phyloP scores from a whole-genome alignment of 495 filamentous ascomycete species.

The Neurospora cerealis region DNA sequence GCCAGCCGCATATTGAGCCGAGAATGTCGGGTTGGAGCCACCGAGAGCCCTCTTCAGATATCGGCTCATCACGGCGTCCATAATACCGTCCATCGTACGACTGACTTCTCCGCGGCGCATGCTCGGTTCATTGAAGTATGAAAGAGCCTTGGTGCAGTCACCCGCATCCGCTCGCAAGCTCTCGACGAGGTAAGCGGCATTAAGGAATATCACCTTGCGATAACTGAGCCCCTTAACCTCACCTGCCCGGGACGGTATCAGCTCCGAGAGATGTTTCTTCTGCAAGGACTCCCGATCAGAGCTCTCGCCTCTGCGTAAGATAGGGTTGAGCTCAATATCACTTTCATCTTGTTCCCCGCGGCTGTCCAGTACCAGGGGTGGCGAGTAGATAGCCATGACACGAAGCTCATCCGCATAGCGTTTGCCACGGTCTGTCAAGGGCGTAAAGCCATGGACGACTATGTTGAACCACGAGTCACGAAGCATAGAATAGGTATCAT shows the following conservation, averaged over 20 bases:
- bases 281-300: constrained; percentile 68
- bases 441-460: constrained; percentile 81
- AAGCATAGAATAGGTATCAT: constrained; percentile 57
- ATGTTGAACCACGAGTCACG: constrained; percentile 98
- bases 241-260: constrained; percentile 62
- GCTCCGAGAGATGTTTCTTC: constrained; percentile 59
- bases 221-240: constrained; percentile 76
- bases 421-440: constrained; percentile 55
- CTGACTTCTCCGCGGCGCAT: constrained; percentile 71
- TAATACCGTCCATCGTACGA: constrained; percentile 77
- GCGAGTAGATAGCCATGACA: constrained; percentile 74
- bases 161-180: constrained; percentile 72
- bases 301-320: constrained; percentile 71
- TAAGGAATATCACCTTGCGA: constrained; percentile 81
- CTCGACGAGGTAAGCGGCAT: constrained; percentile 76
- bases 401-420: constrained; percentile 62
- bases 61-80: constrained; percentile 56
- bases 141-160: constrained; percentile 75
- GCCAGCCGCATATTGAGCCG: constrained; percentile 74
- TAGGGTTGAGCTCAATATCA: constrained; percentile 89
- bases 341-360: constrained; percentile 82
- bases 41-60: constrained; percentile 65
- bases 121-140: constrained; percentile 86
- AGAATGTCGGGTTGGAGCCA: constrained; percentile 62
- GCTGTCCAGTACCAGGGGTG: constrained; percentile 72